Evolutionary conservation across 2,329 filamentous ascomycete species (phyloP).

Genomic region (Pestalotiopsis sp.): DNA sequence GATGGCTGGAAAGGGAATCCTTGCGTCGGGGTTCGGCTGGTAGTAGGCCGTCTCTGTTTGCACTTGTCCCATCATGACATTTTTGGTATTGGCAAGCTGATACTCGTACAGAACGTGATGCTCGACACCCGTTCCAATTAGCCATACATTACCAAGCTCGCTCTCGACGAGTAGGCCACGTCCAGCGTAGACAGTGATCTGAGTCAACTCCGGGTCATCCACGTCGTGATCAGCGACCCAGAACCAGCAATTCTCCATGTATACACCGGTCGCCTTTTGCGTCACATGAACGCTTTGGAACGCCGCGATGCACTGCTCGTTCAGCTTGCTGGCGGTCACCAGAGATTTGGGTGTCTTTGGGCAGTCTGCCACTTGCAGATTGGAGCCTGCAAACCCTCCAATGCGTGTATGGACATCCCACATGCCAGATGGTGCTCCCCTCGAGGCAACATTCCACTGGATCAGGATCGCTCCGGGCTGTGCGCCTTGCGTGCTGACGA

Average conservation of each 20-base stretch:
- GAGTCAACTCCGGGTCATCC: slow-evolving; percentile 45
- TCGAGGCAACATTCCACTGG: slow-evolving; percentile 60
- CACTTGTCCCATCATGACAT: slow-evolving; percentile 65
- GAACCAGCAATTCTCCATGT: slow-evolving; percentile 48
- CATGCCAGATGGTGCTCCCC: slow-evolving; percentile 50
- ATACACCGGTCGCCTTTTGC: slow-evolving; percentile 37
- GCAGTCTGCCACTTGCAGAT: slow-evolving; percentile 66
- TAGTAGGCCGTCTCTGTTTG: slow-evolving; percentile 76
- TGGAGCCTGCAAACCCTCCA: slow-evolving; percentile 71
- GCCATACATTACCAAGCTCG: slow-evolving; percentile 52
- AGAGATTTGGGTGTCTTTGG: slow-evolving; percentile 45
- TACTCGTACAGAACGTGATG: slow-evolving; percentile 72
- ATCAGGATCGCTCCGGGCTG: slow-evolving; percentile 64
- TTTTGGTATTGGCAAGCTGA: slow-evolving; percentile 60
- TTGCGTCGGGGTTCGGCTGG: slow-evolving; percentile 65
- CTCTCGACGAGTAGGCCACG: slow-evolving; percentile 53
- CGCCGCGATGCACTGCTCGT: slow-evolving; percentile 40
- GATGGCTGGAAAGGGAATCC: slow-evolving; percentile 55
- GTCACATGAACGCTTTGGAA: slow-evolving; percentile 48
- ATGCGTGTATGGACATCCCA: slow-evolving; percentile 82
- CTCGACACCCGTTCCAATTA: slow-evolving; percentile 67
- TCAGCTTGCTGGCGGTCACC: slow-evolving; percentile 21
- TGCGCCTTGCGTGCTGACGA: slow-evolving; percentile 62
- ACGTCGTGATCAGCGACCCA: slow-evolving; percentile 51
- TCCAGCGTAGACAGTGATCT: slow-evolving; percentile 51